Base-by-base conservation (phyloP, 345 rosid genomes). In the Salix exigua region DNA sequence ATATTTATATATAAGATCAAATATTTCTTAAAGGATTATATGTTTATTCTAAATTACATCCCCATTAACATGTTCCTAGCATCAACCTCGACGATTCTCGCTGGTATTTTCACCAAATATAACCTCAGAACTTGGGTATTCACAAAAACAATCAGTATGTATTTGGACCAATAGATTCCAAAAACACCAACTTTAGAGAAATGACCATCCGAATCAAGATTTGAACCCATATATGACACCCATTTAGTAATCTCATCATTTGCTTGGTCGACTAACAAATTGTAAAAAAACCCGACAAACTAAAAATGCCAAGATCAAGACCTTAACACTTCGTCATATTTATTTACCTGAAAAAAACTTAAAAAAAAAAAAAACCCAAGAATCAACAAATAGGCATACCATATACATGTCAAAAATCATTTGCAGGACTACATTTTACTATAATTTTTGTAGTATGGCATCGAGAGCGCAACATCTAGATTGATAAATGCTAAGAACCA, bases 31-130 rank as follows among this genome's bases (percentile, higher is more conserved):
- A 40, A 2, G 11, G 44, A 40, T 40, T 40, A 40, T 9, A 10
- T 10, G 44, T 40, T 40, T 50, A 72, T 67, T 66, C 66, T n/a
- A 30, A 74, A 60, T 73, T 66, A 53, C 38, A 25, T 68, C 69
- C 77, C 65, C 60, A 68, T 51, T 64, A 66, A 55, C 68, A 72
- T n/a, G n/a, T 65, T 71, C 35, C 37, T 7, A 40, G 18, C 6
- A 68, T 42, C 58, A 33, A 81, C 50, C 40, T 68, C 26, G 55
- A 38, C 67, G 4, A 31, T 68, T 70, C 17, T 33, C 38, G 74
- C 62, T 35, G 42, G 19, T 71, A 61, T 66, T 68, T 60, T 70
- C 77, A 72, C 25, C 70, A 82, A 67, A 74, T 55, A 74, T 77
- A 64, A 68, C 40, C 25, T 50, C 31, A 53, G 12, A 13, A 37